Percentiles rank a stretch among this genome's conserved stretches.
phyloP scores from a whole-genome alignment of 805 yeast genomes.

The Cyberlindnera petersonii region DNA sequence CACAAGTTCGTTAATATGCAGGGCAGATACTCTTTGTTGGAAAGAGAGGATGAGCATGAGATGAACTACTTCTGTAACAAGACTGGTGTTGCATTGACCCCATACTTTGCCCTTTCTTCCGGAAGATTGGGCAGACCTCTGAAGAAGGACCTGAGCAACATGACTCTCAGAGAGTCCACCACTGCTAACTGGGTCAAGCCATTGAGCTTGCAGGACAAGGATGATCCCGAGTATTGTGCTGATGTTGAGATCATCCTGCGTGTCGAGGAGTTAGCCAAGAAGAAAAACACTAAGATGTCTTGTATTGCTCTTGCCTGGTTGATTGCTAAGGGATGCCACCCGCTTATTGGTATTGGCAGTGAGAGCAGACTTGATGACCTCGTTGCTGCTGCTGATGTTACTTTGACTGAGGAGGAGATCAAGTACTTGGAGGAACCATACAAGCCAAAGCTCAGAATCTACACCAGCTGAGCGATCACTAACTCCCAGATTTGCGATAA shows the following conservation, averaged over 20 bases:
- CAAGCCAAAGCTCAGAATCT: conserved; percentile 18
- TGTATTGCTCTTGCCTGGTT: conserved; percentile 50
- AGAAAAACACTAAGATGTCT: conserved; percentile 48
- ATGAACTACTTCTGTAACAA: conserved; percentile 51
- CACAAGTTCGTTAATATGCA: conserved; percentile 58
- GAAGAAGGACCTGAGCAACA: conserved; percentile 1
- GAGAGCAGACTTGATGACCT: conserved; percentile 50
- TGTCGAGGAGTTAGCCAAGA: conserved; percentile 51
- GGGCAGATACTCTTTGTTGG: conserved; percentile 48
- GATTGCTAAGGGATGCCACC: conserved; percentile 44
- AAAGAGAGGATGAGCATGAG: conserved; percentile 62
- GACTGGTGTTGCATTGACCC: conserved; percentile 53
- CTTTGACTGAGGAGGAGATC: conserved; percentile 28
- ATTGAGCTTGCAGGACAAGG: conserved; percentile 2
- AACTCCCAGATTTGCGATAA: no score
- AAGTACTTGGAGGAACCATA: conserved; percentile 22
- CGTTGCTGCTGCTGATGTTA: conserved; percentile 38
- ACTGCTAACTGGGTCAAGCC: not conserved
- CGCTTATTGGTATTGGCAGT: conserved; percentile 53
- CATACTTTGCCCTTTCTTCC: conserved; percentile 56
- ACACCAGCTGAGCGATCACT: not conserved
- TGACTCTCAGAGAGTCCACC: conserved; percentile 11
- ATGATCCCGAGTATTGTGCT: conserved; percentile 9
- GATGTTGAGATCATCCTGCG: conserved; percentile 40
- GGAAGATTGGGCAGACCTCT: conserved; percentile 53